Evolutionary conservation across 139 green algal genomes (phyloP).

Genomic region (Closterium sp.): DNA sequence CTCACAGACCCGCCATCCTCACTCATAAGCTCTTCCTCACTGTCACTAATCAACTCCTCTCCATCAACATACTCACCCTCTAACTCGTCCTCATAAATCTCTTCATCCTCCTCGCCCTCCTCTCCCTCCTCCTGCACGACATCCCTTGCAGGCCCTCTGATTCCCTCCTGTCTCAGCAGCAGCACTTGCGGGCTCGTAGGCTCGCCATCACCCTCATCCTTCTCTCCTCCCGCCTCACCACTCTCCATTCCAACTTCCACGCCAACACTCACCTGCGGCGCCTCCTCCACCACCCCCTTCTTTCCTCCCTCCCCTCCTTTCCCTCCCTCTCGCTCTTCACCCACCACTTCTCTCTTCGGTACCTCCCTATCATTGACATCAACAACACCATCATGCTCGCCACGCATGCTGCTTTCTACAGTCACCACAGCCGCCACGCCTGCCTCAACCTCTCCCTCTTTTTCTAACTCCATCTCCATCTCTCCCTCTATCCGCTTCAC

Average conservation of each 20-base stretch:
- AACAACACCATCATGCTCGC: not conserved
- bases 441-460: not conserved
- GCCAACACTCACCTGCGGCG: not conserved
- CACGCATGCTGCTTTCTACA: not conserved
- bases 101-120: not conserved
- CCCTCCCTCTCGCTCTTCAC: not conserved
- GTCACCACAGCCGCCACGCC: not conserved
- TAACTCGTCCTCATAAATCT: not conserved
- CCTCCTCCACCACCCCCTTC: not conserved
- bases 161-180: not conserved
- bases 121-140: not conserved
- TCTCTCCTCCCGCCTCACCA: not conserved
- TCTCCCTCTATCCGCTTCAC: not conserved
- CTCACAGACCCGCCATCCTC: not conserved
- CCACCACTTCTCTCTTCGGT: not conserved
- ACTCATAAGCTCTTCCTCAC: not conserved
- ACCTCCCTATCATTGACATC: not conserved
- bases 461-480: not conserved
- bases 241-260: not conserved
- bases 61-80: not conserved
- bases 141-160: not conserved
- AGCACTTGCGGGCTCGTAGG: not conserved
- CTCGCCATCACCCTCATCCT: not conserved
- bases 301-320: not conserved
- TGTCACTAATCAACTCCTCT: not conserved